Percentiles rank a stretch among this genome's conserved stretches.
Evolutionary conservation across 75 land plant genomes (phyloP).

Genomic region (Pinus tabuliformis): DNA sequence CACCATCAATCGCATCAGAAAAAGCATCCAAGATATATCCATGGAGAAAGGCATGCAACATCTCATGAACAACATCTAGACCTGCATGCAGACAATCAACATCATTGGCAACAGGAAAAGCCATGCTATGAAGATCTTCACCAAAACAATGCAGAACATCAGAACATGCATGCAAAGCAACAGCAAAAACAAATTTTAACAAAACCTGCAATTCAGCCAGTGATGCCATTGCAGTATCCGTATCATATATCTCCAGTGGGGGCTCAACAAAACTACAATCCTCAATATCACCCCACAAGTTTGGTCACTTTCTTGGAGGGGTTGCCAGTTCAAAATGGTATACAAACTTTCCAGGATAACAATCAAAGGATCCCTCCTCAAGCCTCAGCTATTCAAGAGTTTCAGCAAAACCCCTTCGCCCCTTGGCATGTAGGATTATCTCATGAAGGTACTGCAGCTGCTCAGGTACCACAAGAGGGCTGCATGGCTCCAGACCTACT

Average conservation of each 20-base stretch:
- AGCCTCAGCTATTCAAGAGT: conserved; percentile 6
- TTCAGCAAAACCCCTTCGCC: conserved; percentile 23
- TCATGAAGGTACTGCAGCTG: conserved; percentile 1
- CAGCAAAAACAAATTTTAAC: conserved; percentile 30
- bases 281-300: conserved; percentile 28
- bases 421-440: conserved; percentile 32
- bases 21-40: conserved; percentile 3
- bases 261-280: conserved; percentile 29
- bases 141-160: conserved; percentile 16
- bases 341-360: conserved; percentile 31
- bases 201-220: neutral
- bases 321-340: conserved; percentile 28
- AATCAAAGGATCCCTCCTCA: conserved; percentile 17
- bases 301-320: conserved; percentile 18
- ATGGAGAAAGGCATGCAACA: conserved; percentile 8
- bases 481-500: conserved; percentile 5
- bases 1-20: conserved; percentile 12
- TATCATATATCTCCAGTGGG: conserved; percentile 28
- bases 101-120: conserved; percentile 17
- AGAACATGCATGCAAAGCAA: conserved; percentile 12
- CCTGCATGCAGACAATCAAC: conserved; percentile 11
- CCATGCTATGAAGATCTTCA: conserved; percentile 10
- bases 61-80: conserved; percentile 14
- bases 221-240: conserved; percentile 26
- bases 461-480: conserved; percentile 19